A percentile compares a stretch with the other conserved stretches of the same genome.
Evolutionary conservation across 2,329 filamentous ascomycete species (phyloP).

Genomic region (Hypoxylon sp.): DNA sequence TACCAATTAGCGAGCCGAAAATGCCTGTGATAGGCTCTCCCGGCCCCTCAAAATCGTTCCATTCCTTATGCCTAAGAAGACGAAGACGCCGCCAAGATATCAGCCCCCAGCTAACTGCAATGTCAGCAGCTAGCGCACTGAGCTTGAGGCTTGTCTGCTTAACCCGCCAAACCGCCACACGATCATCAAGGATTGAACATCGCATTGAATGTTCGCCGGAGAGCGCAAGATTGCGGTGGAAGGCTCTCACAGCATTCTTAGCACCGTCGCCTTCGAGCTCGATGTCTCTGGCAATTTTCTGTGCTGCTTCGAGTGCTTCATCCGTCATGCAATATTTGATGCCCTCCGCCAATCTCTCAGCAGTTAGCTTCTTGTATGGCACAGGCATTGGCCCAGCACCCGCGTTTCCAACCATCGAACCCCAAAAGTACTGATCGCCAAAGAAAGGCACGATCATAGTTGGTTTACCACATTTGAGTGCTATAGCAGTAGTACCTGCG

Average conservation of each 20-base stretch:
- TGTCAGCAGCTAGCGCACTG: slow-evolving; percentile 74
- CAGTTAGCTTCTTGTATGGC: slow-evolving; percentile 76
- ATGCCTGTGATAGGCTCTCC: slow-evolving; percentile 80
- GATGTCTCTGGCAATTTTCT: slow-evolving; percentile 73
- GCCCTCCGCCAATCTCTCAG: slow-evolving; percentile 76
- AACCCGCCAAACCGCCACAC: slow-evolving; percentile 76
- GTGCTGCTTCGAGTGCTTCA: slow-evolving; percentile 70
- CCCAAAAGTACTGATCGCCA: slow-evolving; percentile 86
- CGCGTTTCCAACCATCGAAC: slow-evolving; percentile 74
- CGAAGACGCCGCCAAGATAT: slow-evolving; percentile 75
- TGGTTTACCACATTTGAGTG: slow-evolving; percentile 78
- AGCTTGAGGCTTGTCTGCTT: slow-evolving; percentile 73
- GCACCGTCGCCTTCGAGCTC: slow-evolving; percentile 77
- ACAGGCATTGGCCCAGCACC: slow-evolving; percentile 76
- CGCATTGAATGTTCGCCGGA: slow-evolving; percentile 69
- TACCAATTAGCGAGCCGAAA: slow-evolving; percentile 72
- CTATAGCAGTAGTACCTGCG: slow-evolving; percentile 82
- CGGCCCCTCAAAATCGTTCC: slow-evolving; percentile 83
- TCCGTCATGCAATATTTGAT: slow-evolving; percentile 77
- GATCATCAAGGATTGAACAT: slow-evolving; percentile 75
- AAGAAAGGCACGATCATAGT: slow-evolving; percentile 87
- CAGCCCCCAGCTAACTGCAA: slow-evolving; percentile 73
- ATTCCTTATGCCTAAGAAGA: slow-evolving; percentile 77
- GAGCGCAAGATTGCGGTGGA: slow-evolving; percentile 73
- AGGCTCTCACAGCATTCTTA: slow-evolving; percentile 76